Evolutionary conservation across 2,329 filamentous ascomycete species (phyloP), one percentile per base, ranked within the genome.

Genomic region (Colletotrichum tamarilloi): DNA sequence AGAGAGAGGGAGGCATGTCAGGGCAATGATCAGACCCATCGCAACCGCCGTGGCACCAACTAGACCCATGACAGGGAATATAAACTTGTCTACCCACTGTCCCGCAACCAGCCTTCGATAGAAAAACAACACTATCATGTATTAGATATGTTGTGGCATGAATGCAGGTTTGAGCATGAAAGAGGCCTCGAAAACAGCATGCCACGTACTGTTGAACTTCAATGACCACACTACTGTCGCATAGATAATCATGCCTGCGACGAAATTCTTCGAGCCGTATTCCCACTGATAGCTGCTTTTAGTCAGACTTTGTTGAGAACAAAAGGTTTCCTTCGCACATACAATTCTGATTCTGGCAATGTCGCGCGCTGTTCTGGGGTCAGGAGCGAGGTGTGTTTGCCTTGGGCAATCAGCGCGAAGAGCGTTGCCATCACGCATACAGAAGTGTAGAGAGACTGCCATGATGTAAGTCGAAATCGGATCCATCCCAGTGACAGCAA

Each of bases 161-260:
- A 8, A 22, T 5, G 14, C 49, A 4, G 26, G 22, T 42, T 59
- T 24, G 8, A 26, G 38, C 4, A 3, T 9, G 19, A 4, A 8
- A 4, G 19, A 30, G 5, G 26, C 0, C 5, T 1, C 1, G 2
- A 42, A 42, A 16, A 42, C 38, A 42, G 38, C 14, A 42, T 42
- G 38, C 38, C 38, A 42, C 38, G 2, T 60, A 72, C 69, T 84
- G 75, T 83, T 83, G 38, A 85, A 76, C 69, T 84, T 85, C 65
- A 85, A 75, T 0, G 76, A 80, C 83, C 83, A 85, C 4, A 85
- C 76, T 32, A 84, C 79, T 14, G 79, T 72, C 12, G 80, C 77
- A 12, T 85, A 84, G 2, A 77, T 78, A 12, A 76, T 76, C 46
- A 82, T 76, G 1, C 62, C 83, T 1, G 80, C 75, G 24, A 82